These are phyloP conservation scores for Rhododendron vialii DNA, from an alignment of 148 eudicot genomes.

Conservation along the genomic window DNA sequence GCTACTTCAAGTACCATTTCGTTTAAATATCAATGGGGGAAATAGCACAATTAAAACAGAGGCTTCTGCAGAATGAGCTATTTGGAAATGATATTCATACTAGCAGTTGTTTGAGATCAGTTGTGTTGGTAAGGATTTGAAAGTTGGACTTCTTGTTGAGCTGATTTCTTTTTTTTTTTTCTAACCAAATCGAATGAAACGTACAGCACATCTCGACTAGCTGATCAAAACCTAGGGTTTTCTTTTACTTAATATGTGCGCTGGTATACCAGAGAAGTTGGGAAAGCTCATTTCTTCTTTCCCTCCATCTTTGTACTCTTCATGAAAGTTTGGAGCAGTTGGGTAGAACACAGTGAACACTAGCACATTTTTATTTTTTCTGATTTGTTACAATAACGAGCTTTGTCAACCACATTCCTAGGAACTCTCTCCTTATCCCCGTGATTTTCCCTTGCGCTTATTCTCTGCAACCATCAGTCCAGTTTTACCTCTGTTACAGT, in stretches of 20 bases:
- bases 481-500: not conserved
- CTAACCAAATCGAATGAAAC: no score
- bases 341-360: not conserved
- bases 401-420: not conserved
- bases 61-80: not conserved
- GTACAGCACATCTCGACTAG: no score
- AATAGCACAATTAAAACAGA: not conserved
- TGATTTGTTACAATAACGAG: not conserved
- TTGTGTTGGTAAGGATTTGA: not conserved
- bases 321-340: not conserved
- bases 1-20: no score
- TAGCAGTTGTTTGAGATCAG: not conserved
- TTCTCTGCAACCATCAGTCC: not conserved
- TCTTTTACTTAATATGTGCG: not conserved
- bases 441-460: not conserved
- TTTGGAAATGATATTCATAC: not conserved
- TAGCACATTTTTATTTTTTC: not conserved
- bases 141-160: not conserved
- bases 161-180: not conserved
- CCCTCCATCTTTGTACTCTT: not conserved
- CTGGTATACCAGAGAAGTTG: not conserved
- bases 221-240: no score
- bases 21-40: not conserved
- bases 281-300: not conserved
- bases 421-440: not conserved